phyloP scores from a whole-genome alignment of 768 basidiomycete genomes.

The Amylocystis lapponica region DNA sequence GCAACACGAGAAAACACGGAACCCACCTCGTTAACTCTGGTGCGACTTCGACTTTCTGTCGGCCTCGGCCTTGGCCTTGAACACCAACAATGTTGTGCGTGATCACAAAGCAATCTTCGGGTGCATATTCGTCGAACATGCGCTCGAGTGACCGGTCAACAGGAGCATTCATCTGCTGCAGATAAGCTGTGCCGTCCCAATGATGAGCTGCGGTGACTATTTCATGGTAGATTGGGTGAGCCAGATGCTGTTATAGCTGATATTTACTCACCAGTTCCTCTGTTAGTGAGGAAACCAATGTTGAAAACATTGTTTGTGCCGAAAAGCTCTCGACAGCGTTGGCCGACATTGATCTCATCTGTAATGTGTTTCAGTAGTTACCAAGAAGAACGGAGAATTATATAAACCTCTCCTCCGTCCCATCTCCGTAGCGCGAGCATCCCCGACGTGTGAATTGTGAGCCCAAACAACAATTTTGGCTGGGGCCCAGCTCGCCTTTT shows the following conservation, averaged over 20 bases:
- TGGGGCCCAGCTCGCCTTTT: conserved; percentile 1
- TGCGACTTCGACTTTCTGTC: conserved; percentile 14
- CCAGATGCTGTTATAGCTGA: neutral
- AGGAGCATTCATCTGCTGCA: conserved; percentile 20
- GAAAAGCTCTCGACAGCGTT: conserved; percentile 24
- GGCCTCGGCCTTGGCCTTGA: conserved; percentile 7
- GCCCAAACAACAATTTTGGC: conserved; percentile 26
- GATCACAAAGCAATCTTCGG: conserved; percentile 14
- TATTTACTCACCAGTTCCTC: conserved; percentile 16
- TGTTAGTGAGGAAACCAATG: conserved; percentile 22
- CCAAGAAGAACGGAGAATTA: too few relatives aligned
- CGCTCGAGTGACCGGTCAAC: conserved; percentile 17
- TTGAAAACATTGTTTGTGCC: conserved; percentile 21
- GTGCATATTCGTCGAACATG: conserved; percentile 16
- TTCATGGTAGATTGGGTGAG: neutral
- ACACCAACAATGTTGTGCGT: conserved; percentile 16
- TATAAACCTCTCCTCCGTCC: conserved; percentile 15
- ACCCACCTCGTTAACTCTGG: conserved; percentile 18
- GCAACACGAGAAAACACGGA: neutral
- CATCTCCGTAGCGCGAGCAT: conserved; percentile 25
- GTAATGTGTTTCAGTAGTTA: neutral
- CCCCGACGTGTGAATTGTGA: conserved; percentile 27
- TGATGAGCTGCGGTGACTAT: conserved; percentile 22
- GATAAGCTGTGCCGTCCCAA: conserved; percentile 22
- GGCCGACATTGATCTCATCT: conserved; percentile 25